These are phyloP conservation scores for Neonothopanus nambi DNA, from an alignment of 1,284 basidiomycete species.

Conservation along the genomic window DNA sequence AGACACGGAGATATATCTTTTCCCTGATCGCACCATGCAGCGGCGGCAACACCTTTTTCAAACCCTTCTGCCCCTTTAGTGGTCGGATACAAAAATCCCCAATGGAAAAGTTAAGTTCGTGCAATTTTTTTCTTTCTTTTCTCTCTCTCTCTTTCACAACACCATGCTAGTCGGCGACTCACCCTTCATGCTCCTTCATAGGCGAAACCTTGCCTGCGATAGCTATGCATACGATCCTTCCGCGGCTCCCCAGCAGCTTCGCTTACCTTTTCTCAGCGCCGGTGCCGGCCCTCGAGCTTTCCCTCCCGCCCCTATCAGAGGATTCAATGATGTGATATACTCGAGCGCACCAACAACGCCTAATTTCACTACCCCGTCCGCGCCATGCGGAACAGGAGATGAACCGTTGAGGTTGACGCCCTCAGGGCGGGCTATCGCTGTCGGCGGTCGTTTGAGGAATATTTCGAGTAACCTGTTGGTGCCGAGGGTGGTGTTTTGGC, in stretches of 20 bases:
- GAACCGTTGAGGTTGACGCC: constrained; percentile 73
- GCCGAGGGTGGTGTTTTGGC: constrained; percentile 84
- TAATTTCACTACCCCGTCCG: constrained; percentile 10
- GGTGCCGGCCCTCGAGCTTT: constrained; percentile 44
- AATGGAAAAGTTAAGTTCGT: too few relatives aligned
- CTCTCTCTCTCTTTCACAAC: constrained; percentile 16
- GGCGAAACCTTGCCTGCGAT: constrained; percentile 73
- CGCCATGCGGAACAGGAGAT: constrained; percentile 5
- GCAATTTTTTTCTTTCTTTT: not conserved
- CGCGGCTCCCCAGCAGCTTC: constrained; percentile 30
- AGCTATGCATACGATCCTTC: constrained; percentile 67
- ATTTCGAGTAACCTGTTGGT: constrained; percentile 65
- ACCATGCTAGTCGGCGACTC: constrained; percentile 40
- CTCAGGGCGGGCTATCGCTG: constrained; percentile 69
- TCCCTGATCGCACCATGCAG: too few relatives aligned
- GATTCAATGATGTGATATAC: too few relatives aligned
- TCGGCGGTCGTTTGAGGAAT: constrained; percentile 76
- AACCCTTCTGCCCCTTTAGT: too few relatives aligned
- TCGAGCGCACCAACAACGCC: constrained; percentile 22
- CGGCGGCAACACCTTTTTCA: too few relatives aligned
- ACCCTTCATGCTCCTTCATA: constrained; percentile 36
- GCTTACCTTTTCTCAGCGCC: constrained; percentile 32
- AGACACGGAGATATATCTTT: too few relatives aligned
- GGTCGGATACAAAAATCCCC: too few relatives aligned
- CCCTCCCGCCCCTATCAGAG: constrained; percentile 27